Evolutionary conservation across 2,329 filamentous ascomycete species (phyloP), one percentile per base, ranked within the genome.

Genomic region (Cladosporium phlei): DNA sequence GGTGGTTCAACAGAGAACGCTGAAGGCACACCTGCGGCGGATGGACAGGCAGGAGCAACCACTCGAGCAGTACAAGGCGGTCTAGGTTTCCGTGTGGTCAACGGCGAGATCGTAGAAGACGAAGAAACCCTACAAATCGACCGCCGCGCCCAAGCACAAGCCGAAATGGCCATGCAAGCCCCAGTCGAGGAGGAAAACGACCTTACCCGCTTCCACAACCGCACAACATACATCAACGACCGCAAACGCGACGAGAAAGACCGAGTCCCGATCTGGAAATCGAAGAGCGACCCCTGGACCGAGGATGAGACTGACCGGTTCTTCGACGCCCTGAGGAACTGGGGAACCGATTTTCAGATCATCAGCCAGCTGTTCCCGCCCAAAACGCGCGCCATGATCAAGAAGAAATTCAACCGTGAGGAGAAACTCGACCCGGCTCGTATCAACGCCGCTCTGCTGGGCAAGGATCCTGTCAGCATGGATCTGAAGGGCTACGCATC

Each of bases 321-420:
- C 68, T 93, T 89, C 70, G 77, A 82, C 21, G 83, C 80, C 1
- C 73, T 94, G 2, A 70, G 74, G 48, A 85, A 84, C 75, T 90
- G 88, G 59, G 88, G 88, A 47, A 91, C 86, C 1, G 86, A 91
- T 62, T 94, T 93, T 61, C 77, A 83, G 62, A 86, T 87, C 67
- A 89, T 94, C 56, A 77, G 79, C 49, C 79, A 80, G 56, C 81
- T 89, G 76, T 90, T 94, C 59, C 78, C 81, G 1, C 77, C 78
- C 52, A 82, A 84, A 59, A 85, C 78, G 50, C 77, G 88, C 14
- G 78, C 83, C 24, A 80, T 86, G 63, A 77, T 93, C 67, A 91
- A 91, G 69, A 76, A 84, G 54, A 93, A 93, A 63, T 93, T 88
- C 68, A 86, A 83, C 58, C 82, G 83, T 51, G 88, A 93, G 66